Percentiles rank a stretch among this genome's conserved stretches.
Conservation (phyloP, 78 protist genomes). For the Reticulomyxa filosa region DNA sequence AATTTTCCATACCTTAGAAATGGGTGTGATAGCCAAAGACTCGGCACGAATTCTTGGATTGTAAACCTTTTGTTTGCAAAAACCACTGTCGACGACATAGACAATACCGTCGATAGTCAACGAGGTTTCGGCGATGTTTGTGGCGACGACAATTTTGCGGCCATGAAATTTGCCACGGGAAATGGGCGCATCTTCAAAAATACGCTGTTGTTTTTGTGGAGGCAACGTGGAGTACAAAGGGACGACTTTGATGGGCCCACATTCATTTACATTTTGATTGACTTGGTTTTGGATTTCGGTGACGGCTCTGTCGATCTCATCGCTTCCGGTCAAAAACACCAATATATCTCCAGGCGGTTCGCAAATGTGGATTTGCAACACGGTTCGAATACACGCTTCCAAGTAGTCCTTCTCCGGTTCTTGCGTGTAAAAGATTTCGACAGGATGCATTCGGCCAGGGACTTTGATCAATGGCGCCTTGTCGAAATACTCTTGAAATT, state of each 20-base stretch:
- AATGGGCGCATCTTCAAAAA: slow-evolving; percentile 30
- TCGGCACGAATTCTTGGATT: slow-evolving; percentile 94
- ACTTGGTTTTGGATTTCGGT: slow-evolving; percentile 35
- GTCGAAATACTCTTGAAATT: slow-evolving; percentile 74
- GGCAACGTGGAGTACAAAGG: slow-evolving; percentile 93
- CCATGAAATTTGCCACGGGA: slow-evolving; percentile 32
- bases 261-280: slow-evolving; percentile 32
- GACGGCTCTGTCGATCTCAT: slow-evolving; percentile 41
- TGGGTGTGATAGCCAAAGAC: slow-evolving; percentile 82
- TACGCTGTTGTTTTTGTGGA: slow-evolving; percentile 60
- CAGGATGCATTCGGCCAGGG: slow-evolving; percentile 78
- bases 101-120: slow-evolving; percentile 98
- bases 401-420: slow-evolving; percentile 65
- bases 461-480: slow-evolving; percentile 55
- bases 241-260: slow-evolving; percentile 20
- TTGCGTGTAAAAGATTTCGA: slow-evolving; percentile 75
- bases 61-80: slow-evolving; percentile 89
- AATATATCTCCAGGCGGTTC: slow-evolving; percentile 86
- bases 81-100: slow-evolving; percentile 98
- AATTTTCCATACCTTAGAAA: too few species aligned
- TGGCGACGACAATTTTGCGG: slow-evolving; percentile 78
- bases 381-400: slow-evolving; percentile 81
- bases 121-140: slow-evolving; percentile 99
- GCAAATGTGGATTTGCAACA: slow-evolving; percentile 51
- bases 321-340: slow-evolving; percentile 89